A percentile compares a stretch with the other conserved stretches of the same genome.
Conservation (phyloP, 2,329 filamentous ascomycete species). For the Botrytis pseudocinerea region DNA sequence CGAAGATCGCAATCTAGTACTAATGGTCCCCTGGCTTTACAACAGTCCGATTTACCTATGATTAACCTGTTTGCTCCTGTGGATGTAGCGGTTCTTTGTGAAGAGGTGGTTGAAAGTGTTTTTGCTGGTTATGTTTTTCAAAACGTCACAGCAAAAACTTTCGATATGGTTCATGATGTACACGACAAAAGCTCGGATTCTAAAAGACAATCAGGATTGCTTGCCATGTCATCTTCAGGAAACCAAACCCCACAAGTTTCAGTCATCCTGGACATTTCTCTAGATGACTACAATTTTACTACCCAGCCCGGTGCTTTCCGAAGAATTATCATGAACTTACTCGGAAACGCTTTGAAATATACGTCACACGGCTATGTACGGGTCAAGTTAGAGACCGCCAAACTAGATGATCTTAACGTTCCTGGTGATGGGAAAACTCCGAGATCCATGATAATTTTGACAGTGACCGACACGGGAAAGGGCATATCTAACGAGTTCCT, state of each 20-base stretch:
- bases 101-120: conserved; percentile 42
- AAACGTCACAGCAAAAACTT: conserved; percentile 38
- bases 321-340: conserved; percentile 60
- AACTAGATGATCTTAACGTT: conserved; percentile 36
- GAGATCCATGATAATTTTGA: conserved; percentile 53
- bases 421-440: conserved; percentile 30
- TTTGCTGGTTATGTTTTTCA: conserved; percentile 42
- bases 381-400: conserved; percentile 39
- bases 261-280: conserved; percentile 39
- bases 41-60: conserved; percentile 40
- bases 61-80: conserved; percentile 41
- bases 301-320: conserved; percentile 57
- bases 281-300: conserved; percentile 43
- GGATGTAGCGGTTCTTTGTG: conserved; percentile 39
- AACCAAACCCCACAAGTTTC: conserved; percentile 32
- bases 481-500: conserved; percentile 67
- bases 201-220: conserved; percentile 18
- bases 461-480: conserved; percentile 72
- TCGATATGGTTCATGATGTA: conserved; percentile 38
- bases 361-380: conserved; percentile 55
- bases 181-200: conserved; percentile 20
- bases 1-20: conserved; percentile 12
- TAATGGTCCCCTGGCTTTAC: conserved; percentile 26
- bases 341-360: conserved; percentile 65
- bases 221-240: conserved; percentile 17